Evolutionary conservation across 139 green algal genomes (phyloP).

Genomic region (Bryopsis sp.): DNA sequence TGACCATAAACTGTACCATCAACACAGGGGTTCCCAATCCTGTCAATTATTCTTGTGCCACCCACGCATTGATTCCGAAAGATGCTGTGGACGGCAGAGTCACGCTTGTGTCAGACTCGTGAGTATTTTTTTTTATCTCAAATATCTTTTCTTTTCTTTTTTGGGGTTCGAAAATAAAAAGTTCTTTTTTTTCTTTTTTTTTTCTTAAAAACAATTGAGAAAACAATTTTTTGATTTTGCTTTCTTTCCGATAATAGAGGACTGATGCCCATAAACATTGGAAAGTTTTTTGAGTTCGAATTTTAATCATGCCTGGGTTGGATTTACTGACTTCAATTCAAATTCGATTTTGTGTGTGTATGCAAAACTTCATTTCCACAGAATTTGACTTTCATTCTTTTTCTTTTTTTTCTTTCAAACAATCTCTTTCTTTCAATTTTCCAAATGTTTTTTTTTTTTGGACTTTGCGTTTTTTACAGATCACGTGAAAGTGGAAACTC

Average conservation of each 20-base stretch:
- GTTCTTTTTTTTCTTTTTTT: not conserved
- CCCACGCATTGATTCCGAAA: conserved; percentile 9
- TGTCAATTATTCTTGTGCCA: conserved; percentile 19
- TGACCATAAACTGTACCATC: conserved; percentile 28
- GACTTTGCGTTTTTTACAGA: not conserved
- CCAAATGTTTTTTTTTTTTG: not conserved
- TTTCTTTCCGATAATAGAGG: not conserved
- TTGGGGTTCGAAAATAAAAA: not conserved
- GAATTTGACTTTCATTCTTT: not conserved
- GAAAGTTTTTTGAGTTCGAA: too few relatives aligned
- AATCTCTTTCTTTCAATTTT: not conserved
- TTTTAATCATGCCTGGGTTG: too few relatives aligned
- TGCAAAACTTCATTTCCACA: not conserved
- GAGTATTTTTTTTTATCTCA: not conserved
- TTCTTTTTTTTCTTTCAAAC: not conserved
- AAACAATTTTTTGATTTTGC: not conserved
- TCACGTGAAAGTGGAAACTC: not conserved
- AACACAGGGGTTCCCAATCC: conserved; percentile 27
- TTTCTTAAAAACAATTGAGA: not conserved
- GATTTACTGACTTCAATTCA: not conserved
- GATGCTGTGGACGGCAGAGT: conserved; percentile 9
- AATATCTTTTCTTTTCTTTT: not conserved
- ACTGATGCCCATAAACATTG: too few relatives aligned
- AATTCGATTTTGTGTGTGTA: not conserved
- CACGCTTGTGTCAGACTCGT: conserved; percentile 11